Conservation (phyloP, 768 basidiomycete genomes). For the Lyophyllum decastes region DNA sequence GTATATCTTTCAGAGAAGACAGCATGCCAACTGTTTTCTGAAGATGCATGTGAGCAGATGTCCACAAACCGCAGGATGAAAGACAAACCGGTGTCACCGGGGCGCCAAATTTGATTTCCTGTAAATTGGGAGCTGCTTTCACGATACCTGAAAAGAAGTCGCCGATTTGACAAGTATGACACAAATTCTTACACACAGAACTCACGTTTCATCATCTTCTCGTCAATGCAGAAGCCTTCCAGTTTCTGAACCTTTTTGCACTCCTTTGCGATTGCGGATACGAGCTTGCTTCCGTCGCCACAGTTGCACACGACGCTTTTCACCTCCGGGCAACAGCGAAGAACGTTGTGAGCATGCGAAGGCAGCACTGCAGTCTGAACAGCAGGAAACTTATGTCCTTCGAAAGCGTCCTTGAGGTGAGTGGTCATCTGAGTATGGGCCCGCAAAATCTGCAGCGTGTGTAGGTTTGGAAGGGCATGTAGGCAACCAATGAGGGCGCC, state of each 20-base stretch:
- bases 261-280: slow-evolving; percentile 27
- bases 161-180: not conserved
- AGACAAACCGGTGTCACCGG: slow-evolving; percentile 6
- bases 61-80: not conserved
- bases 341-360: slow-evolving; percentile 27
- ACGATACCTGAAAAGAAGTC: slow-evolving; percentile 15
- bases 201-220: slow-evolving; percentile 28
- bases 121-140: slow-evolving; percentile 20
- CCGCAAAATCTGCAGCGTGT: slow-evolving; percentile 31
- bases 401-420: slow-evolving; percentile 26
- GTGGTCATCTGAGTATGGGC: slow-evolving; percentile 32
- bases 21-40: slow-evolving; percentile 2
- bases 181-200: slow-evolving; percentile 1
- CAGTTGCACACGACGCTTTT: slow-evolving; percentile 23
- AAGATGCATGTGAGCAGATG: not conserved
- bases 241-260: slow-evolving; percentile 29
- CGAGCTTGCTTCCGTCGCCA: slow-evolving; percentile 24
- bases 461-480: slow-evolving; percentile 28
- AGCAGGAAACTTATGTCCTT: slow-evolving; percentile 22
- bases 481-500: slow-evolving; percentile 28
- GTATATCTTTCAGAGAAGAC: not conserved
- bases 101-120: slow-evolving; percentile 16
- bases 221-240: slow-evolving; percentile 21
- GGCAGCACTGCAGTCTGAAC: slow-evolving; percentile 27
- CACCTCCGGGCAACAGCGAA: slow-evolving; percentile 32